Base-by-base conservation (phyloP, 2,329 filamentous ascomycete genomes). In the Cordyceps fumosorosea region DNA sequence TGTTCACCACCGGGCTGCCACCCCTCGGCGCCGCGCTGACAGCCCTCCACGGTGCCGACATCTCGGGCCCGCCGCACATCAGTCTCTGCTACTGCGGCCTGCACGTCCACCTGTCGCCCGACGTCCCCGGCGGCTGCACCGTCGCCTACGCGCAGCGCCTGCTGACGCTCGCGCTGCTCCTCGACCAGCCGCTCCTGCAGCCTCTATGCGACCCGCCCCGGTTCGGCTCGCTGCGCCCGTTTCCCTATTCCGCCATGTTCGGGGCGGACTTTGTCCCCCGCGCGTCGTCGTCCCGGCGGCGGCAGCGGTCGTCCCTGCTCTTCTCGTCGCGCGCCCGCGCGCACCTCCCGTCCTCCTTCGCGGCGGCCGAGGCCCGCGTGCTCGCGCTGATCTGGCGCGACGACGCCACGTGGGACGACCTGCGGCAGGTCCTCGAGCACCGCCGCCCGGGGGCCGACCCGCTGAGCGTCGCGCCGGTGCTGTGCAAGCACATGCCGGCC, bases 91-190 rank as follows among this genome's bases (percentile, higher is more conserved):
- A 11, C 12, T 67, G 65, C 44, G 66, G 64, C 12, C 29, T 67
- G 16, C 64, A 67, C 26, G 60, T 67, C 16, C 62, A 66, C 50
- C 48, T 67, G 10, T 62, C 62, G 18, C 63, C 62, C 3, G 56
- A 44, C 1, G 3, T 10, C 3, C 5, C 37, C 16, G 29, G n/a
- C 7, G 63, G 59, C 7, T 22, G 63, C 22, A 65, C 85, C 12
- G 76, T 92, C 32, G 88, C 87, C 26, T 93, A 92, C 70, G 85
- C 92, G 69, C 96, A 96, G 74, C 80, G 96, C 29, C 73, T 90
- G 45, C 84, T 92, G 64, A 95, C 91, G 0, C 76, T 96, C 22
- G 82, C 93, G 73, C 54, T 63, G 10, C 12, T 66, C 16, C 40
- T 67, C 14, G 66, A 67, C 22, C 40, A 60, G n/a, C 40, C 40